A percentile compares a stretch with the other conserved stretches of the same genome.
phyloP scores from a whole-genome alignment of 2,329 filamentous ascomycete species.

The Nemania sp. region DNA sequence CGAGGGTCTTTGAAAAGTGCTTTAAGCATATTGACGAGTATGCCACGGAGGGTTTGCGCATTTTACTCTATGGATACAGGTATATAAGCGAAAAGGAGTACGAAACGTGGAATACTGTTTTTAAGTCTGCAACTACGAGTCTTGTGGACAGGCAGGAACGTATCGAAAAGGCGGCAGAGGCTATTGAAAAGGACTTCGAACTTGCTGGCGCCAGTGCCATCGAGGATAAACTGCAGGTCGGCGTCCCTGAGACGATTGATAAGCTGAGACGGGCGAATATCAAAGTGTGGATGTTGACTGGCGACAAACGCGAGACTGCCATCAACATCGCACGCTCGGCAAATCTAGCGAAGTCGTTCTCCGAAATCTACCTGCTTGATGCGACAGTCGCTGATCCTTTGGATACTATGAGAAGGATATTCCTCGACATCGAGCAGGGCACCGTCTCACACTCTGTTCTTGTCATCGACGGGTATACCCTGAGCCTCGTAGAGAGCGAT shows the following conservation, averaged over 20 bases:
- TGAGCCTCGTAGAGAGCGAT: slow-evolving; percentile 75
- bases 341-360: slow-evolving; percentile 76
- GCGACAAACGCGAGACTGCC: slow-evolving; percentile 87
- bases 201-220: slow-evolving; percentile 88
- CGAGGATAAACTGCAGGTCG: slow-evolving; percentile 87
- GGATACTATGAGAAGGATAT: slow-evolving; percentile 71
- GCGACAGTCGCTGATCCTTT: slow-evolving; percentile 70
- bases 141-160: slow-evolving; percentile 78
- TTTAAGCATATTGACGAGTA: slow-evolving; percentile 92
- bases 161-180: slow-evolving; percentile 82
- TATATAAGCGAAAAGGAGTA: slow-evolving; percentile 82
- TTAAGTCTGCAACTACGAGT: slow-evolving; percentile 82
- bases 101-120: slow-evolving; percentile 77
- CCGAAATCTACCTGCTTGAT: slow-evolving; percentile 81
- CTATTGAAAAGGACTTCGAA: slow-evolving; percentile 81
- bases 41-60: slow-evolving; percentile 85
- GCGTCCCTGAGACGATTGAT: slow-evolving; percentile 88
- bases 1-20: slow-evolving; percentile 79
- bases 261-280: slow-evolving; percentile 85
- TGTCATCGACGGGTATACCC: slow-evolving; percentile 86
- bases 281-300: slow-evolving; percentile 93
- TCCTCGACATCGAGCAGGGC: slow-evolving; percentile 68
- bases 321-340: slow-evolving; percentile 87
- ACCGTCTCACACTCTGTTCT: slow-evolving; percentile 79
- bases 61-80: slow-evolving; percentile 83